Base-by-base conservation (phyloP, 805 yeast species). In the Tetrapisispora phaffii region DNA sequence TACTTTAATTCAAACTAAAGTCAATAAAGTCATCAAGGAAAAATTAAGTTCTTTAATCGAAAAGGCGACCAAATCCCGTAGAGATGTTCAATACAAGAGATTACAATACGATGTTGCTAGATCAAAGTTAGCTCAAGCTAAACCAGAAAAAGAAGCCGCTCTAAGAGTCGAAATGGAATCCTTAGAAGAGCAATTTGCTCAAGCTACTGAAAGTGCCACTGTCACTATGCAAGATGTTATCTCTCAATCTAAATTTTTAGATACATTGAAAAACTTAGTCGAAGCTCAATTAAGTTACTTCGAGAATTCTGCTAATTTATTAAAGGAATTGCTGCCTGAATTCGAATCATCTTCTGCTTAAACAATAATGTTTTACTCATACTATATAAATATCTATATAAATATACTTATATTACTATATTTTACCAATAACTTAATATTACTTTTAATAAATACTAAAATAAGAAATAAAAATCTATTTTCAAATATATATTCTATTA, bases 121-220 rank as follows among this genome's bases (percentile, higher is more conserved):
- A 68, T 65, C 79, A 19, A 67, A 70, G 31, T 49, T 71, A 45
- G 70, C 71, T 28, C 72, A 63, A 41, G 79, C 79, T 29, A 55
- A 48, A 39, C 82, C 83, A 20, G 81, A 76, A 54, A 79, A 79
- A 65, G 82, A 82, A 59, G 86, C 89, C 16, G 79, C 79, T 41
- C 74, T 82, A 48, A 73, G 89, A 56, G 83, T 80, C 41, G 76
- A 79, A 51, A 80, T 86, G 75, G 95, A 86, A 65, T 76, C 80
- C 49, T 79, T 86, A 42, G 96, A 86, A 68, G 96, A 86, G 58
- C 89, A 83, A 58, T 86, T 86, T 63, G 95, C 93, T 39, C 85
- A 84, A 54, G 82, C 89, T 21, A 87, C 87, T 31, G 95, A 86
- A 67, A 93, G 83, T 58, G 93, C 95, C 34, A 86, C 85, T 44